These are phyloP conservation scores for Ichthyophthirius multifiliis DNA, from an alignment of 169 alveolate genomes.

Conservation along the genomic window DNA sequence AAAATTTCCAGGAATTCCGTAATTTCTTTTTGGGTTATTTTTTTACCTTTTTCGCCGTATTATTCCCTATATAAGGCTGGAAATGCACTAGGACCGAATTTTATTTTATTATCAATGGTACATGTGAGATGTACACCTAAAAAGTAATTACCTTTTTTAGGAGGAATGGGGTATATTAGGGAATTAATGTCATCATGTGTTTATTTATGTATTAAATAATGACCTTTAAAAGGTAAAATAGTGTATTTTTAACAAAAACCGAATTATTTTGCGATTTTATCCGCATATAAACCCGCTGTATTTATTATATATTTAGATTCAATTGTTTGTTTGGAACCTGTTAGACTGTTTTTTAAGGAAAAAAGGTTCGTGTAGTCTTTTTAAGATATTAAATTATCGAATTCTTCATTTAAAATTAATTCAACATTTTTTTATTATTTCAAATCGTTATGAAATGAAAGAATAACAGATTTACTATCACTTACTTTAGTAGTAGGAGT, in stretches of 20 bases:
- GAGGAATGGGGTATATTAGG: constrained; percentile 68
- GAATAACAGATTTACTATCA: constrained; percentile 32
- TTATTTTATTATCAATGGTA: constrained; percentile 51
- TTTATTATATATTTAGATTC: constrained; percentile 48
- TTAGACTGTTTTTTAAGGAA: neutral
- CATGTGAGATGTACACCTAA: constrained; percentile 70
- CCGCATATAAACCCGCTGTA: constrained; percentile 56
- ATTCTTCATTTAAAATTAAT: neutral
- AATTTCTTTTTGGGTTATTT: constrained; percentile 12
- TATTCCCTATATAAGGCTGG: constrained; percentile 65
- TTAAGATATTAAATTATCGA: neutral
- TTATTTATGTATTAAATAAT: constrained; percentile 24
- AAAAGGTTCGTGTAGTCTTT: neutral
- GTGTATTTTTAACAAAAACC: constrained; percentile 47
- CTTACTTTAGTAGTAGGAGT: constrained; percentile 65
- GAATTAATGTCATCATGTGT: constrained; percentile 17
- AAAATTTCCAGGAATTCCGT: constrained; percentile 25
- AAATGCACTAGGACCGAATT: constrained; percentile 66
- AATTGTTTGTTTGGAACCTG: neutral
- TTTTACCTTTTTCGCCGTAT: constrained; percentile 33
- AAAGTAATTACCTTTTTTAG: constrained; percentile 38
- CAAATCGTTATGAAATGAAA: constrained; percentile 4
- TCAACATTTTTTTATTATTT: neutral
- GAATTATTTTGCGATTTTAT: constrained; percentile 48
- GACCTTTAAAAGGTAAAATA: constrained; percentile 62